Conservation (phyloP, 2,329 filamentous ascomycete genomes). For the Triangularia verruculosa region DNA sequence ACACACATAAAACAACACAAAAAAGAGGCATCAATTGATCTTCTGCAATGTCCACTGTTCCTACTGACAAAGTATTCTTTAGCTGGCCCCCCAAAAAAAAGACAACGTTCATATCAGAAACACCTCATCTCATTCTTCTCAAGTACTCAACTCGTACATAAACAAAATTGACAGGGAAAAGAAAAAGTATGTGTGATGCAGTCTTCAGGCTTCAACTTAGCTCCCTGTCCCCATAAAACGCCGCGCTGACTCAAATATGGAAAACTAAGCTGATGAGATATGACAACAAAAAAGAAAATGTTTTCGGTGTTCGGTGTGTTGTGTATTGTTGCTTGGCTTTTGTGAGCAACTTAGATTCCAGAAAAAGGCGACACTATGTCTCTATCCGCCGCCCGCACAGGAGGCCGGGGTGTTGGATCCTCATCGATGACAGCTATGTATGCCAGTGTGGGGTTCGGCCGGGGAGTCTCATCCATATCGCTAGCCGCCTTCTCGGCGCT, state of each 20-base stretch:
- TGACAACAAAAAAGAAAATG: background rate
- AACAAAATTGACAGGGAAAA: background rate
- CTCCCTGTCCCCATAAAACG: conserved; percentile 2
- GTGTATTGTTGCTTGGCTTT: background rate
- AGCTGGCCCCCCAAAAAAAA: background rate
- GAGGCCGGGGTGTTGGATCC: conserved; percentile 29
- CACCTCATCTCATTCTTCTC: background rate
- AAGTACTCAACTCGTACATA: background rate
- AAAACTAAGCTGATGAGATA: background rate
- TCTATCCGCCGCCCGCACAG: conserved; percentile 17
- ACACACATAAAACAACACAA: no score
- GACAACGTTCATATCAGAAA: background rate
- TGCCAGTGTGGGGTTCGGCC: conserved; percentile 14
- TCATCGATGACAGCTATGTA: conserved; percentile 20
- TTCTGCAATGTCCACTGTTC: no score
- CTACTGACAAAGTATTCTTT: no score
- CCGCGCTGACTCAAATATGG: conserved; percentile 13
- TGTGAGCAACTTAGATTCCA: conserved; percentile 18
- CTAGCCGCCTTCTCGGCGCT: conserved; percentile 8
- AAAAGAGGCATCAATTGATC: no score
- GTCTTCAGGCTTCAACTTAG: conserved; percentile 8
- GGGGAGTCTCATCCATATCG: conserved; percentile 30
- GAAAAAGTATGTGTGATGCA: conserved; percentile 12
- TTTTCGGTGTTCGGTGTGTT: background rate
- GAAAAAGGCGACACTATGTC: conserved; percentile 23